Conservation (phyloP, 805 yeast genomes). For the Yarrowia keelungensis region DNA sequence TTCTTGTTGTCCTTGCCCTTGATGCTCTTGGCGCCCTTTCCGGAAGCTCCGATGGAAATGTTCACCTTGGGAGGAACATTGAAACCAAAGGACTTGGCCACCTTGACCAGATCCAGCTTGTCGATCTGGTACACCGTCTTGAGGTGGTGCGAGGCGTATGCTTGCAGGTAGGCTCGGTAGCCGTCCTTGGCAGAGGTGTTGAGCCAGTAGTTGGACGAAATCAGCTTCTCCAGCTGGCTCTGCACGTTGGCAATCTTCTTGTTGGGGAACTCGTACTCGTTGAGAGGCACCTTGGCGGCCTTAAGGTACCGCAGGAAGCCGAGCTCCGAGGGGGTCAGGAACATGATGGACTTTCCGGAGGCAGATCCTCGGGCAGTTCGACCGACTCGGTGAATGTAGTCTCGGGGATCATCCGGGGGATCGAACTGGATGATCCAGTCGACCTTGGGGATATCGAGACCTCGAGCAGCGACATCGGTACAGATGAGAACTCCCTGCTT, state of each 20-base stretch:
- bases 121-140: conserved; percentile 97
- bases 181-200: conserved; percentile 97
- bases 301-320: conserved; percentile 94
- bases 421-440: conserved; percentile 99
- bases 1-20: conserved; percentile 42
- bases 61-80: conserved; percentile 93
- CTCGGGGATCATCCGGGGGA: conserved; percentile 99
- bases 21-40: conserved; percentile 63
- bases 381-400: conserved; percentile 98
- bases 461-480: conserved; percentile 99
- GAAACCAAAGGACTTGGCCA: conserved; percentile 95
- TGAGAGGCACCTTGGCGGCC: conserved; percentile 95
- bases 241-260: conserved; percentile 96
- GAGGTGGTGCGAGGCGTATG: conserved; percentile 94
- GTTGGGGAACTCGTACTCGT: conserved; percentile 95
- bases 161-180: conserved; percentile 94
- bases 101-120: conserved; percentile 90
- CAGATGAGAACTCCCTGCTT: conserved; percentile 91
- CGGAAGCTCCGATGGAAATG: conserved; percentile 93
- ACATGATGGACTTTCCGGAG: conserved; percentile 93
- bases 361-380: conserved; percentile 91
- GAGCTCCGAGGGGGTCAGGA: conserved; percentile 89
- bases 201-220: conserved; percentile 89
- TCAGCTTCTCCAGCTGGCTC: conserved; percentile 87
- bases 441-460: conserved; percentile 96